Base-by-base conservation (phyloP, 1,284 basidiomycete species). In the Apiotrichum siamense region DNA sequence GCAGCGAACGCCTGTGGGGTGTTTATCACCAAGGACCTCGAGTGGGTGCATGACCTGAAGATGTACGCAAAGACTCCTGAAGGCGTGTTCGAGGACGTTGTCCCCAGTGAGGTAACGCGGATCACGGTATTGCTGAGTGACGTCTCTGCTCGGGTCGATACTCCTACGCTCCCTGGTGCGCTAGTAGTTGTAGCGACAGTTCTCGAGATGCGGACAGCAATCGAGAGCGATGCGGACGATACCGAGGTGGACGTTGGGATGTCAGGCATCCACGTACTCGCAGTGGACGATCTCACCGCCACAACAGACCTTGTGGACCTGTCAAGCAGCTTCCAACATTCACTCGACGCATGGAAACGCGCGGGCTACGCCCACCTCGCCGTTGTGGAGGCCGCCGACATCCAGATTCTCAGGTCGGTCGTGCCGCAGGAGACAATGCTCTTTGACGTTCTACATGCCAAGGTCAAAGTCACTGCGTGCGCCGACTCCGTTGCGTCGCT, bases 61-160 rank as follows among this genome's bases (percentile, higher is more conserved):
- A 50, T 55, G 1, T 93, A 94, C 64, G 76, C 79, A 26, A 90
- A 90, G 68, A 82, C 91, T 21, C 94, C 94, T 13, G 87, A 88
- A 42, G 92, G 88, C 83, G 86, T 87, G 0, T 97, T 98, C 66
- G 92, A 96, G 67, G 82, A 90, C 40, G 90, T 97, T 13, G 83
- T 91, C 20, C 94, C 94, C 0, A 92, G 82, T 55, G 93, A 97
- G 67, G 77, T 87, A 27, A 96, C 91, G 2, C 77, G 78, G 6
- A 75, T 97, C 25, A 75, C 77, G 7, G 54, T 92, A 18, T 80
- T 78, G 48, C 60, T 90, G n/a, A 58, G 76, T n/a, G 84, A 91
- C 59, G 80, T 82, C 7, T 87, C 87, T 0, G 61, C 87, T 21
- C 82, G 83, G 44, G 57, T 81, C 2, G 75, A 81, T n/a, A 80